Evolutionary conservation across 768 basidiomycete genomes (phyloP).

Genomic region (Amanita subjunquillea): DNA sequence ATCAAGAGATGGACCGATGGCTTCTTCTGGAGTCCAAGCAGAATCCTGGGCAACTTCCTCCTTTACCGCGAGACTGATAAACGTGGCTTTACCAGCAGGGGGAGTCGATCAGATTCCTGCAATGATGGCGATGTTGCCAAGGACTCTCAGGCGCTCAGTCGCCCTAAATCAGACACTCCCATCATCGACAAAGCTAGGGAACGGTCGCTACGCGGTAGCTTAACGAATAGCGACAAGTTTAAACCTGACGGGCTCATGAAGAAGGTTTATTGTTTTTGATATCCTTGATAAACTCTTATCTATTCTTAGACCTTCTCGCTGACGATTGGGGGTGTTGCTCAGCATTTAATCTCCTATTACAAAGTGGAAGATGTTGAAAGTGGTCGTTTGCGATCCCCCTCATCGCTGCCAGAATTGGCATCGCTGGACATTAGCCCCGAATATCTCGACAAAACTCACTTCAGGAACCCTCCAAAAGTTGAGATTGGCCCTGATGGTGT

Average conservation of each 20-base stretch:
- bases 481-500: constrained; percentile 79
- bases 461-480: constrained; percentile 83
- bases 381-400: constrained; percentile 82
- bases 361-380: constrained; percentile 83
- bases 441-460: constrained; percentile 85
- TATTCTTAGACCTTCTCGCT: constrained; percentile 76
- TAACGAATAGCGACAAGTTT: constrained; percentile 92
- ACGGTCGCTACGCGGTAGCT: constrained; percentile 74
- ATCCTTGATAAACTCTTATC: background rate
- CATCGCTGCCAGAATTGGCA: constrained; percentile 78
- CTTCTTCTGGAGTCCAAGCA: constrained; percentile 89
- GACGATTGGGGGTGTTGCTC: constrained; percentile 72
- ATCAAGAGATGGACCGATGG: constrained; percentile 99
- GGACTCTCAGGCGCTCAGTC: constrained; percentile 44
- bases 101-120: constrained; percentile 28
- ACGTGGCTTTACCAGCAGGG: constrained; percentile 54
- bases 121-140: constrained; percentile 18
- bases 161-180: constrained; percentile 43
- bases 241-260: constrained; percentile 92
- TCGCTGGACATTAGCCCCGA: constrained; percentile 79
- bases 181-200: constrained; percentile 69
- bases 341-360: constrained; percentile 95
- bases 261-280: constrained; percentile 50
- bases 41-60: constrained; percentile 91
- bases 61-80: constrained; percentile 94